Evolutionary conservation across 306 rosid species (phyloP), one percentile per base, ranked within the genome.

Genomic region (Prunus kanzakura): DNA sequence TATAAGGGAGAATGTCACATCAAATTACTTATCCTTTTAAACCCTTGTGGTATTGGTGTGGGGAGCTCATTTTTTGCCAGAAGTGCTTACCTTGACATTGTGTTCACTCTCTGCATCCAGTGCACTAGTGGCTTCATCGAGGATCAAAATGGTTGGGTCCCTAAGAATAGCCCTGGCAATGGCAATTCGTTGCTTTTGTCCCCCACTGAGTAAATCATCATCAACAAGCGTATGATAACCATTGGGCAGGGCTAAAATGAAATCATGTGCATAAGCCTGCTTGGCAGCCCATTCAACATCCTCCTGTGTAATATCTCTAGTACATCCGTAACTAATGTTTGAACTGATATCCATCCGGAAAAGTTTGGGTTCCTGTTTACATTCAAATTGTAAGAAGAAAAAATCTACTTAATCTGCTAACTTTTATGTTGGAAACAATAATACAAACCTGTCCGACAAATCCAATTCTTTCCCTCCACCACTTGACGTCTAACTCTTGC

Each of bases 401-500:
- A 61, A 30, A 35, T 41, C 67, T 56, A 56, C 41, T 38, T 15
- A 56, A 57, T 45, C 56, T 38, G 43, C 23, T 13, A 57, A 41
- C 41, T 8, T 71, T 38, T 25, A 50, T 23, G 60, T 14, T 35
- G 79, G 25, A 74, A 68, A 57, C 43, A 75, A 81, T 38, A 55
- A 22, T 73, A 78, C 32, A 73, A 80, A 95, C 98, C 98, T 95
- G 97, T 69, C 98, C 98, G 49, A 95, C 98, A 79, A 20, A 92
- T 84, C 98, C 98, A 29, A 92, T 79, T 82, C 90, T 90, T 81
- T 89, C 96, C 81, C 98, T 92, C 98, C 97, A 95, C 98, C 98
- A 95, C 79, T 13, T 65, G 81, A 90, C 54, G 55, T 95, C 97
- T 82, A 95, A 85, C 73, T 89, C 93, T 85, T 80, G 83, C 64